Conservation (phyloP, 2,329 filamentous ascomycete genomes). For the Coniochaeta pulveracea region DNA sequence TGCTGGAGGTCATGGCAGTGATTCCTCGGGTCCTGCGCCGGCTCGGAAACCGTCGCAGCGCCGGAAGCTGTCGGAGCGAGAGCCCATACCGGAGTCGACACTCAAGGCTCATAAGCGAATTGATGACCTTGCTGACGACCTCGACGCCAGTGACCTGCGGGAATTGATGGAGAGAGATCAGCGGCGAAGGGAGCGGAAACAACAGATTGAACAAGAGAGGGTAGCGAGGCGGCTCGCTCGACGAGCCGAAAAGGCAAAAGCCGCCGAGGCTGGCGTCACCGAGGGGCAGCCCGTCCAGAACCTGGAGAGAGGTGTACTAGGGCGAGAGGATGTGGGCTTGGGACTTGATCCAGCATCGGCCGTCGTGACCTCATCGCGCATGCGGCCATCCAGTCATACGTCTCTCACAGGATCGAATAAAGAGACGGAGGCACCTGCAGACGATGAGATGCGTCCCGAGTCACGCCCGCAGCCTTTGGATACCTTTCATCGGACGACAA, state of each 20-base stretch:
- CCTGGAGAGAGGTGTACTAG: slow-evolving; percentile 48
- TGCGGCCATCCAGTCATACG: slow-evolving; percentile 27
- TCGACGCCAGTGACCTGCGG: slow-evolving; percentile 74
- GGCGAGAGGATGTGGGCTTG: slow-evolving; percentile 44
- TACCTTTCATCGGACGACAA: slow-evolving; percentile 37
- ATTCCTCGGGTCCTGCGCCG: slow-evolving; percentile 29
- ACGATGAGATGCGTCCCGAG: slow-evolving; percentile 9
- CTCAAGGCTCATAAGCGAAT: slow-evolving; percentile 51
- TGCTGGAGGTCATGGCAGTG: slow-evolving; percentile 29
- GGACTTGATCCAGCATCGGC: slow-evolving; percentile 44
- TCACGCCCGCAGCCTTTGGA: slow-evolving; percentile 22
- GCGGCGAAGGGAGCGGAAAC: slow-evolving; percentile 66
- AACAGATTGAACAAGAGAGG: slow-evolving; percentile 54
- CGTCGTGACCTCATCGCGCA: slow-evolving; percentile 44
- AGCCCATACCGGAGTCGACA: slow-evolving; percentile 48
- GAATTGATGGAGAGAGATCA: slow-evolving; percentile 86
- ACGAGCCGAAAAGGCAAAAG: slow-evolving; percentile 51
- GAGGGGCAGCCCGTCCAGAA: slow-evolving; percentile 41
- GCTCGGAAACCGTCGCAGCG: slow-evolving; percentile 37
- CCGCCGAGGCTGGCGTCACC: slow-evolving; percentile 29
- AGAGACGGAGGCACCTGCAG: slow-evolving; percentile 9
- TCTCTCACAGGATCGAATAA: slow-evolving; percentile 22
- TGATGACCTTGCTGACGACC: slow-evolving; percentile 67
- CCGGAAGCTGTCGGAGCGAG: slow-evolving; percentile 36
- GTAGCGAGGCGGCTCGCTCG: slow-evolving; percentile 53